A percentile compares a stretch with the other conserved stretches of the same genome.
Evolutionary conservation across 2,329 filamentous ascomycete species (phyloP).

Genomic region (Oidium heveae): DNA sequence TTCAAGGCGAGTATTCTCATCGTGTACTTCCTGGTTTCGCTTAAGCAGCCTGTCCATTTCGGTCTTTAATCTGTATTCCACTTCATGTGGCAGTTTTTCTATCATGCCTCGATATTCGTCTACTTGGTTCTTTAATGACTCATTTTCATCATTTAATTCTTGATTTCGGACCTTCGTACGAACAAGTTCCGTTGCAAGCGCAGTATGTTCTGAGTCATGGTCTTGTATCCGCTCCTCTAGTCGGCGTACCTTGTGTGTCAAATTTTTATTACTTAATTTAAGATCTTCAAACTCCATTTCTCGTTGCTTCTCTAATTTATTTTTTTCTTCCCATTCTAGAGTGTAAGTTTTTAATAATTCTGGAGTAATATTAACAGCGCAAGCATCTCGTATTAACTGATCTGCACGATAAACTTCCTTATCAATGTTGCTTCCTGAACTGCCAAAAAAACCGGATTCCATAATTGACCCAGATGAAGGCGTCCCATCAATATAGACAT

Average conservation of each 20-base stretch:
- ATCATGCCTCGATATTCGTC: conserved; percentile 66
- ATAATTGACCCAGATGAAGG: conserved; percentile 82
- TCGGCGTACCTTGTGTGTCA: conserved; percentile 53
- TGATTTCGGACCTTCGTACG: conserved; percentile 86
- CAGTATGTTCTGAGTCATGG: conserved; percentile 73
- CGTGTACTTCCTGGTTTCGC: conserved; percentile 77
- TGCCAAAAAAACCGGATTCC: conserved; percentile 93
- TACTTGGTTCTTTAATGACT: conserved; percentile 64
- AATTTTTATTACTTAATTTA: conserved; percentile 35
- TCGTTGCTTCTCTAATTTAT: conserved; percentile 53
- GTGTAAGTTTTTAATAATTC: conserved; percentile 63
- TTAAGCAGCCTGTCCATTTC: conserved; percentile 87
- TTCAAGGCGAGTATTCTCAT: conserved; percentile 70
- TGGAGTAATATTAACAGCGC: conserved; percentile 60
- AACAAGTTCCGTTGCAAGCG: conserved; percentile 74
- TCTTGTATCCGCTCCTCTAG: conserved; percentile 75
- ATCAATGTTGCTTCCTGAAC: conserved; percentile 64
- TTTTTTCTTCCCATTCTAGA: conserved; percentile 78
- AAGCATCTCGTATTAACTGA: conserved; percentile 77
- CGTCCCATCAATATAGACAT: conserved; percentile 86
- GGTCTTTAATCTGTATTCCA: conserved; percentile 54
- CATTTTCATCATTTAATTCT: conserved; percentile 68
- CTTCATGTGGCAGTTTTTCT: conserved; percentile 67
- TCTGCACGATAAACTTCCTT: conserved; percentile 94
- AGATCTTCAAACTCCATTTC: conserved; percentile 60